These are phyloP conservation scores for Cronartium ribicola DNA, from an alignment of 1,284 basidiomycete species.

Conservation along the genomic window DNA sequence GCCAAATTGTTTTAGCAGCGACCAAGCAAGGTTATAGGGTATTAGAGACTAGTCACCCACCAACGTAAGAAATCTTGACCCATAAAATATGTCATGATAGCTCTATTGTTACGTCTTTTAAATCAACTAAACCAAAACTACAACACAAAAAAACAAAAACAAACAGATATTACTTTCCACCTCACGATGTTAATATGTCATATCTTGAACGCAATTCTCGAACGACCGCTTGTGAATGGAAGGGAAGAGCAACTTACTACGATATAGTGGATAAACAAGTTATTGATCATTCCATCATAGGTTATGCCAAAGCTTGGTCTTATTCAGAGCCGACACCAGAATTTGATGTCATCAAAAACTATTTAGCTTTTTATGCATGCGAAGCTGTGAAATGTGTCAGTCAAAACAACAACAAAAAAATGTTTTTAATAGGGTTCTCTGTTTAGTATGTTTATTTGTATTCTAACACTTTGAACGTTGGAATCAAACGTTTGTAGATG, in stretches of 20 bases:
- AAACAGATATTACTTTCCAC: slow-evolving; percentile 22
- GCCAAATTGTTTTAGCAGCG: slow-evolving; percentile 48
- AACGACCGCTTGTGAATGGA: slow-evolving; percentile 51
- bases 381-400: not conserved
- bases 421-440: not conserved
- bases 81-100: too few species aligned
- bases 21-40: slow-evolving; percentile 49
- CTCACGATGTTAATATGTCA: slow-evolving; percentile 41
- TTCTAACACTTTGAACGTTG: slow-evolving; percentile 46
- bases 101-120: too few species aligned
- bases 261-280: slow-evolving; percentile 47
- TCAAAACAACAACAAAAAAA: not conserved
- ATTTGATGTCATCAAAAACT: slow-evolving; percentile 48
- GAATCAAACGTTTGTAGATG: slow-evolving; percentile 44
- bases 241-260: slow-evolving; percentile 48
- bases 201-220: slow-evolving; percentile 46
- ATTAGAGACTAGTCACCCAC: slow-evolving; percentile 49
- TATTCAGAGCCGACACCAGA: slow-evolving; percentile 47
- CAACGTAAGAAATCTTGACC: too few species aligned
- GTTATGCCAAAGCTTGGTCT: slow-evolving; percentile 48
- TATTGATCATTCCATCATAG: too few species aligned
- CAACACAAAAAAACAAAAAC: too few species aligned
- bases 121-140: too few species aligned
- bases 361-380: slow-evolving; percentile 49
- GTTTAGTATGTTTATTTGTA: not conserved